Evolutionary conservation across 169 alveolate genomes (phyloP), one percentile per base, ranked within the genome.

Genomic region (Plasmodium malariae): DNA sequence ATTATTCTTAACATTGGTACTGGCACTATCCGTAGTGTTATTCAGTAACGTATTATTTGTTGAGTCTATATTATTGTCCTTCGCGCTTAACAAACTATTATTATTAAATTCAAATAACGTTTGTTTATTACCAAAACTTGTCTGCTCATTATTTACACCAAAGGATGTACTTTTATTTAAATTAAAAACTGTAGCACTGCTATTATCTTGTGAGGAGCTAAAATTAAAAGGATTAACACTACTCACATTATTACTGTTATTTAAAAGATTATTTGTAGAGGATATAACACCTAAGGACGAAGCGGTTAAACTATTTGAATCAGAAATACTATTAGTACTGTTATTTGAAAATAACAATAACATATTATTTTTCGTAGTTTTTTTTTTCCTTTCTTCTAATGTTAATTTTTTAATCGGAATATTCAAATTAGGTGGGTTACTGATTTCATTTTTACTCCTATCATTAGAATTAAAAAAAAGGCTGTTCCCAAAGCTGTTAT

Each of bases 321-420:
- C 68, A 6, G 49, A 14, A 60, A 2, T 49, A 1, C 34, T 43
- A 37, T 57, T 70, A 32, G 17, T 59, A 30, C 28, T 54, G 11
- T 74, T 74, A 74, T 67, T 21, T 30, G 91, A 83, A 83, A 83
- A 83, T 67, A 83, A 30, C 51, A 85, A 83, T 4, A 83, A 17
- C 71, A 83, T 83, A 67, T 54, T 83, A 43, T 45, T 83, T 67
- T 83, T 83, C n/a, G 83, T 40, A 5, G 85, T 83, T 83, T 83
- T 83, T 54, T 26, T 83, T 43, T 83, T 83, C 40, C 91, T 83
- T 71, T 83, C 91, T 43, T 83, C 91, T 67, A 83, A 43, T 0
- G 91, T 83, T 51, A 83, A 83, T 65, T 83, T 83, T 43, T 83
- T 83, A 11, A 67, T 63, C 2, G 91, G 91, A n/a, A 83, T 67